These are phyloP conservation scores for Kwoniella bestiolae DNA, from an alignment of 768 basidiomycete genomes.

Conservation along the genomic window DNA sequence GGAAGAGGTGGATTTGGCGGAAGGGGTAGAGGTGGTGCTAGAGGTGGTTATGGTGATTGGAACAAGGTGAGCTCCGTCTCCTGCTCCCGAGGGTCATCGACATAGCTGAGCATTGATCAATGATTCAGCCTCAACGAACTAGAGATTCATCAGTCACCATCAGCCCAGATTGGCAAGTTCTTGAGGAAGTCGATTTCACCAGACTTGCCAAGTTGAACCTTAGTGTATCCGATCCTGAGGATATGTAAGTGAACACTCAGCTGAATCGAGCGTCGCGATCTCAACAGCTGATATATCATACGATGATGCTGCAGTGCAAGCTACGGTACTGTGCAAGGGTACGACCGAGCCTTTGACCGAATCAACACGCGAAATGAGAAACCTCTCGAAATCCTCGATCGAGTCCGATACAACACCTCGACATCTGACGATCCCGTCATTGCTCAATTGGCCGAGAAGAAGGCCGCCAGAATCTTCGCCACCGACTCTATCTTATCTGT, in stretches of 20 bases:
- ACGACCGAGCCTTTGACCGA: slow-evolving; percentile 94
- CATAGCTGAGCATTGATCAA: neutral
- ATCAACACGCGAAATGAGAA: slow-evolving; percentile 90
- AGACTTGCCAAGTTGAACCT: slow-evolving; percentile 86
- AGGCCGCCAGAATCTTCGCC: slow-evolving; percentile 79
- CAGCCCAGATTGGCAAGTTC: slow-evolving; percentile 86
- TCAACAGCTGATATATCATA: neutral
- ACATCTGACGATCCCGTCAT: slow-evolving; percentile 98
- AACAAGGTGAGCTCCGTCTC: slow-evolving; percentile 69
- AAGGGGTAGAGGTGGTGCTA: slow-evolving; percentile 41
- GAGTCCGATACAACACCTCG: slow-evolving; percentile 95
- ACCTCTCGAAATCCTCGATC: slow-evolving; percentile 87
- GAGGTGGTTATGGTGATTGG: slow-evolving; percentile 72
- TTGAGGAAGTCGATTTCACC: slow-evolving; percentile 97
- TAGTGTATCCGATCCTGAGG: slow-evolving; percentile 90
- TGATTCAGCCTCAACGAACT: slow-evolving; percentile 67
- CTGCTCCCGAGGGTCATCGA: neutral
- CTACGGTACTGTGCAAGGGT: slow-evolving; percentile 87
- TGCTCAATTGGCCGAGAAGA: slow-evolving; percentile 80
- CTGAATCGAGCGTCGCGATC: neutral
- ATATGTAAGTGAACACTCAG: slow-evolving; percentile 68
- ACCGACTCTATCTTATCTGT: slow-evolving; percentile 94
- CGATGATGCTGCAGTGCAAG: slow-evolving; percentile 48
- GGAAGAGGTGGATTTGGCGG: slow-evolving; percentile 39
- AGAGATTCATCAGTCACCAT: slow-evolving; percentile 94